Evolutionary conservation across 2,329 filamentous ascomycete species (phyloP).

Genomic region (Pseudogymnoascus sp.): DNA sequence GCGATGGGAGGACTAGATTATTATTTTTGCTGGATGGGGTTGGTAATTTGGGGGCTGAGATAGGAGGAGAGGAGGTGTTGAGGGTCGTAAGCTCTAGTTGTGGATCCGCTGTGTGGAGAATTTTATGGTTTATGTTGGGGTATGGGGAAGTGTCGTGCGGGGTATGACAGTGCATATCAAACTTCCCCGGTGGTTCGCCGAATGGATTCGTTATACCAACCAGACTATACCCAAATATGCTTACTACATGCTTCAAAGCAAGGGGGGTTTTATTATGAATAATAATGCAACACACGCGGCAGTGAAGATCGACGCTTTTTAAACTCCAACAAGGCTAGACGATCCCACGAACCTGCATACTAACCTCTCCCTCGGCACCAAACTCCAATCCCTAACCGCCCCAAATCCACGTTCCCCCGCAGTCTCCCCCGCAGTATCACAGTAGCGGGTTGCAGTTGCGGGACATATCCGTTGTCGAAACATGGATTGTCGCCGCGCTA

Average conservation of each 20-base stretch:
- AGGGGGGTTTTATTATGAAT: neutral
- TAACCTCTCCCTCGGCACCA: no score
- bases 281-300: neutral
- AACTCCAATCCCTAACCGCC: no score
- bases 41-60: neutral
- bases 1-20: neutral
- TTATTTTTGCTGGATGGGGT: neutral
- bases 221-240: neutral
- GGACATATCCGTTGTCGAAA: neutral
- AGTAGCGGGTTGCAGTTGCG: neutral
- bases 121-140: neutral
- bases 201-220: neutral
- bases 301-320: neutral
- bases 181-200: neutral
- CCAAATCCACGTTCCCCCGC: neutral
- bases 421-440: neutral
- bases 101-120: neutral
- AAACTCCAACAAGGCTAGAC: neutral
- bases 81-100: neutral
- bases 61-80: neutral
- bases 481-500: neutral
- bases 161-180: neutral
- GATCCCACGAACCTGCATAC: neutral
- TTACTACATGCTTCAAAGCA: neutral
- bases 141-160: neutral